phyloP scores from a whole-genome alignment of 345 rosid species.

The Carallia pectinifolia region DNA sequence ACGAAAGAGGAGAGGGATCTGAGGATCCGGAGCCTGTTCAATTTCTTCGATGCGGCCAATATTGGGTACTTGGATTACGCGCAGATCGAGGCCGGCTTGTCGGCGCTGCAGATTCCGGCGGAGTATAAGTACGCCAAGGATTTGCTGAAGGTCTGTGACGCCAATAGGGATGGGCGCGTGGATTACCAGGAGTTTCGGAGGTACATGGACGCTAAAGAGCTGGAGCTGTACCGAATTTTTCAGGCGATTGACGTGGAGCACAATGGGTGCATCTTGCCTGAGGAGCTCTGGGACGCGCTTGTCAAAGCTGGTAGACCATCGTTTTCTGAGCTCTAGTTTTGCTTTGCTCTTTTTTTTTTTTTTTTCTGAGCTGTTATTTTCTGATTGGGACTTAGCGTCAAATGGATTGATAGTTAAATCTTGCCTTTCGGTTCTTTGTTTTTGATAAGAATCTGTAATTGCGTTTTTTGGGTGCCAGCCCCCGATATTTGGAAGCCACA shows the following conservation, averaged over 20 bases:
- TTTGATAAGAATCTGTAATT: too few relatives aligned
- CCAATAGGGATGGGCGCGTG: conserved; percentile 84
- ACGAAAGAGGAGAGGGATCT: conserved; percentile 79
- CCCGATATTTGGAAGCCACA: too few relatives aligned
- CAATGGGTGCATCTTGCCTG: conserved; percentile 82
- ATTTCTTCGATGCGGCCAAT: conserved; percentile 62
- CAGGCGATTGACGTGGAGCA: conserved; percentile 77
- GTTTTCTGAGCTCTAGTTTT: conserved; percentile 4
- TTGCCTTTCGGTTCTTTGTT: too few relatives aligned
- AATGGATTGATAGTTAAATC: too few relatives aligned
- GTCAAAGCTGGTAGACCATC: conserved; percentile 61
- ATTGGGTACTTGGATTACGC: conserved; percentile 65
- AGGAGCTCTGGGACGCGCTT: conserved; percentile 87
- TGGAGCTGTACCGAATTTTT: conserved; percentile 65
- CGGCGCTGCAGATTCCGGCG: conserved; percentile 69
- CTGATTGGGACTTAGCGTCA: too few relatives aligned
- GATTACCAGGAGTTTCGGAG: conserved; percentile 81
- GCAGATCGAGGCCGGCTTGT: conserved; percentile 83
- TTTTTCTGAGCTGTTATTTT: too few relatives aligned
- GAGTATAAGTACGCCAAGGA: conserved; percentile 81
- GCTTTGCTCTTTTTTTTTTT: not conserved
- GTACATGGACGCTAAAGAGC: conserved; percentile 87
- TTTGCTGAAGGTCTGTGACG: conserved; percentile 70
- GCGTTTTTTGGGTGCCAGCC: too few relatives aligned
- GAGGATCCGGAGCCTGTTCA: conserved; percentile 63